Base-by-base conservation (phyloP, 805 yeast genomes). In the Wickerhamomyces silvicola region DNA sequence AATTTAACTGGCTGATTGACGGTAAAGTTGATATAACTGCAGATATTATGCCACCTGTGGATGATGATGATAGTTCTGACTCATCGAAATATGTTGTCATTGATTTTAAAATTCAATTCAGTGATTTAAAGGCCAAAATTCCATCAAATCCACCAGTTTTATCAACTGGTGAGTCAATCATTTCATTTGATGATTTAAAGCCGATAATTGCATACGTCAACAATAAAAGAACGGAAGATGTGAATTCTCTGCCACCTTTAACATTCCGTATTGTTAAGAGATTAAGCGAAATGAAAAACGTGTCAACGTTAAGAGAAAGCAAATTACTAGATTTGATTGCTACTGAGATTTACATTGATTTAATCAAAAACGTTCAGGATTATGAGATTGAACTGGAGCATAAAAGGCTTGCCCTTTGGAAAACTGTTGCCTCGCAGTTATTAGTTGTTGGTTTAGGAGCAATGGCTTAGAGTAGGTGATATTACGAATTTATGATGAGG, bases 1-100 rank as follows among this genome's bases (percentile, higher is more conserved):
- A 51, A 40, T 75, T 81, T 48, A 78, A 77, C 47, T 83, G 92
- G 94, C 55, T 83, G 10, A 68, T 70, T 17, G 75, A 74, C 28
- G 90, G 92, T 4, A 75, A 75, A 42, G 75, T 78, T 5, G 87
- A 81, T 36, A 58, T 83, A 5, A 60, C 70, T 12, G 82, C 85
- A 4, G 92, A 83, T 56, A 72, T 83, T 14, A 75, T 78, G 70
- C 62, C 82, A 19, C 92, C 94, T 1, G 66, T 65, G 14, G 62
- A 62, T n/a, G 57, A 51, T 2, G 44, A 45, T 11, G 48, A 43
- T 1, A 16, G 19, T 4, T 25, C 39, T 21, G 34, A 38, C 24
- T 39, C 36, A 10, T 39, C 52, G 6, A 68, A 68, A 45, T 83
- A 83, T 49, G 74, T 81, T 22, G 74, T 82, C 18, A 65, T 82